A percentile compares a stretch with the other conserved stretches of the same genome.
phyloP scores from a whole-genome alignment of 2,329 filamentous ascomycete species.

The Fusarium marasasianum region DNA sequence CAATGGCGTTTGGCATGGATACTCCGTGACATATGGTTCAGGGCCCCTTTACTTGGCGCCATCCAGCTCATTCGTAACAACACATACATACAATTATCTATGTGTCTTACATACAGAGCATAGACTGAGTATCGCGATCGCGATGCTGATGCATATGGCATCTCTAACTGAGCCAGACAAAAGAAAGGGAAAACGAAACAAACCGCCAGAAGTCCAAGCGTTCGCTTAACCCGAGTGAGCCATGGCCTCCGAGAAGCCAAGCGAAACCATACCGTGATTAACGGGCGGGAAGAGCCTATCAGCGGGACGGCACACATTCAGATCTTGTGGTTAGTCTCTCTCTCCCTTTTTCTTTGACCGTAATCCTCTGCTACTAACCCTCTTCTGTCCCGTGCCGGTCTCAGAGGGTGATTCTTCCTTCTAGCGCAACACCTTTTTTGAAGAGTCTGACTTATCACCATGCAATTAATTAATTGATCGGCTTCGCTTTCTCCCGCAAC shows the following conservation, averaged over 20 bases:
- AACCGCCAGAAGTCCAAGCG: constrained; percentile 25
- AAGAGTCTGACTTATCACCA: constrained; percentile 6
- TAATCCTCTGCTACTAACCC: constrained; percentile 22
- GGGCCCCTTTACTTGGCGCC: neutral
- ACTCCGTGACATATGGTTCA: neutral
- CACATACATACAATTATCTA: neutral
- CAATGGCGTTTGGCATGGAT: neutral
- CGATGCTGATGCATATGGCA: constrained; percentile 17
- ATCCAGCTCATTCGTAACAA: neutral
- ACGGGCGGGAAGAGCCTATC: constrained; percentile 37
- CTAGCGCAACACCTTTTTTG: constrained; percentile 12
- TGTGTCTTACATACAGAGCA: neutral
- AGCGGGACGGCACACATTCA: constrained; percentile 33
- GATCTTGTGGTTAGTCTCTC: constrained; percentile 23
- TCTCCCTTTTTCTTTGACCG: neutral
- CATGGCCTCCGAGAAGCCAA: constrained; percentile 17
- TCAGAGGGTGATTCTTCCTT: constrained; percentile 14
- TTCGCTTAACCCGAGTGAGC: constrained; percentile 17
- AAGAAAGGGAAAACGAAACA: constrained; percentile 20
- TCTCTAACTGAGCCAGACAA: neutral
- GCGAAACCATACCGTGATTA: constrained; percentile 11
- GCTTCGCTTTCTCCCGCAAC: constrained; percentile 27
- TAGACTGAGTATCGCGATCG: neutral
- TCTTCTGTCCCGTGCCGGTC: constrained; percentile 20
- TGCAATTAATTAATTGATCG: neutral